These are phyloP conservation scores for Geotrichum siamense DNA, from an alignment of 1,139 yeast genomes.

Conservation along the genomic window DNA sequence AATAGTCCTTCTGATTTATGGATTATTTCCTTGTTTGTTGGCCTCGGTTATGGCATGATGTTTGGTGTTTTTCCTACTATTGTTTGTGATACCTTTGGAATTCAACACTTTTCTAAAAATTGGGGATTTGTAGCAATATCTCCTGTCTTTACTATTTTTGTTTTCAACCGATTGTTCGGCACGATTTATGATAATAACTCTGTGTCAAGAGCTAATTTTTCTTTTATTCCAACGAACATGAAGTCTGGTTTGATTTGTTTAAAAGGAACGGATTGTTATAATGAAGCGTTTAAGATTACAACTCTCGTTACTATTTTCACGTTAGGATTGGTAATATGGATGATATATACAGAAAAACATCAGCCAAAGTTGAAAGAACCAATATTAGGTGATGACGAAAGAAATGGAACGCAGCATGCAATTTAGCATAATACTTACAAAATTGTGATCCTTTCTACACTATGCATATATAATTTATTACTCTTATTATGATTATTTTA, in stretches of 20 bases:
- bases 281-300: slow-evolving; percentile 26
- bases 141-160: slow-evolving; percentile 33
- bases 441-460: neutral
- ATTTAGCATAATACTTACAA: slow-evolving; percentile 4
- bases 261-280: slow-evolving; percentile 27
- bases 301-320: slow-evolving; percentile 38
- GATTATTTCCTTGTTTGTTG: slow-evolving; percentile 50
- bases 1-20: slow-evolving; percentile 37
- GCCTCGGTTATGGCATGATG: slow-evolving; percentile 64
- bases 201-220: slow-evolving; percentile 8
- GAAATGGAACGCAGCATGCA: slow-evolving; percentile 2
- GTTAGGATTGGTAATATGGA: slow-evolving; percentile 28
- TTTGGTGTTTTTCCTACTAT: slow-evolving; percentile 76
- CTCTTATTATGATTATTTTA: too few relatives aligned
- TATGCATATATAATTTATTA: too few relatives aligned
- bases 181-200: slow-evolving; percentile 32
- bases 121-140: slow-evolving; percentile 57
- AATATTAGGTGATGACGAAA: neutral
- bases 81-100: slow-evolving; percentile 64
- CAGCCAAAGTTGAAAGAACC: slow-evolving; percentile 9
- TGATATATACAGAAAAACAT: slow-evolving; percentile 23
- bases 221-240: neutral
- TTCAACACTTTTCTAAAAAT: slow-evolving; percentile 60
- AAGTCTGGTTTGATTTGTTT: slow-evolving; percentile 21
- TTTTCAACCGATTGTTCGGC: slow-evolving; percentile 33